A percentile compares a stretch with the other conserved stretches of the same genome.
Evolutionary conservation across 2,329 filamentous ascomycete genomes (phyloP).

Genomic region (Xylariaceae sp.): DNA sequence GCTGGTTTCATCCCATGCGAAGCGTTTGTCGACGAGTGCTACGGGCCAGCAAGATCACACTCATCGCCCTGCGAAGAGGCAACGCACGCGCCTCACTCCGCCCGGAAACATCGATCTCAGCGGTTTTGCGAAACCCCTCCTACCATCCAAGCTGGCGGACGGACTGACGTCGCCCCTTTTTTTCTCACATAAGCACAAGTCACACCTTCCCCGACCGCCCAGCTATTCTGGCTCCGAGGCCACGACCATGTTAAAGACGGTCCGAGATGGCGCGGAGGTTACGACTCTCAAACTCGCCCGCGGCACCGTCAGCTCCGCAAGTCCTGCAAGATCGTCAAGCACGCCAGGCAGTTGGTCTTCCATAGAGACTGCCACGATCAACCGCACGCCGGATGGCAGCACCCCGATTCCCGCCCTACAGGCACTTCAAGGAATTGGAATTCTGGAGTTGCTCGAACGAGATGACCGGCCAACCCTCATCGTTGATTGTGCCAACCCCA

Average conservation of each 20-base stretch:
- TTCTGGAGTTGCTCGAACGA: constrained; percentile 70
- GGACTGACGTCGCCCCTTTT: constrained; percentile 49
- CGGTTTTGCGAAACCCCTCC: constrained; percentile 25
- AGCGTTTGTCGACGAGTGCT: constrained; percentile 21
- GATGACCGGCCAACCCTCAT: constrained; percentile 75
- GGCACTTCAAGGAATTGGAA: constrained; percentile 60
- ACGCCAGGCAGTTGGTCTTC: constrained; percentile 52
- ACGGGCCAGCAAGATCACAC: constrained; percentile 16
- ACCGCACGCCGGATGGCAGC: constrained; percentile 48
- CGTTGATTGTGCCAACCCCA: constrained; percentile 59
- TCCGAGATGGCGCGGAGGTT: constrained; percentile 45
- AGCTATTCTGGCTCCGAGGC: constrained; percentile 39
- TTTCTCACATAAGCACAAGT: constrained; percentile 44
- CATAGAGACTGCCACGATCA: constrained; percentile 48
- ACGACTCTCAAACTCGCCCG: constrained; percentile 54
- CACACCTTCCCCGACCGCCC: constrained; percentile 35
- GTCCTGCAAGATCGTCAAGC: constrained; percentile 45
- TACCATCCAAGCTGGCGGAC: constrained; percentile 31
- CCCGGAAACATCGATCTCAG: constrained; percentile 44
- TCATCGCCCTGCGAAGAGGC: constrained; percentile 40
- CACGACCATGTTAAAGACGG: constrained; percentile 45
- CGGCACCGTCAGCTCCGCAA: constrained; percentile 47
- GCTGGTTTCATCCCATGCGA: constrained; percentile 15
- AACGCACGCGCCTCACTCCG: constrained; percentile 43
- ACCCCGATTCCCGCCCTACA: constrained; percentile 46